Base-by-base conservation (phyloP, 352 stramenopile genomes). In the Globisporangium barbulae region DNA sequence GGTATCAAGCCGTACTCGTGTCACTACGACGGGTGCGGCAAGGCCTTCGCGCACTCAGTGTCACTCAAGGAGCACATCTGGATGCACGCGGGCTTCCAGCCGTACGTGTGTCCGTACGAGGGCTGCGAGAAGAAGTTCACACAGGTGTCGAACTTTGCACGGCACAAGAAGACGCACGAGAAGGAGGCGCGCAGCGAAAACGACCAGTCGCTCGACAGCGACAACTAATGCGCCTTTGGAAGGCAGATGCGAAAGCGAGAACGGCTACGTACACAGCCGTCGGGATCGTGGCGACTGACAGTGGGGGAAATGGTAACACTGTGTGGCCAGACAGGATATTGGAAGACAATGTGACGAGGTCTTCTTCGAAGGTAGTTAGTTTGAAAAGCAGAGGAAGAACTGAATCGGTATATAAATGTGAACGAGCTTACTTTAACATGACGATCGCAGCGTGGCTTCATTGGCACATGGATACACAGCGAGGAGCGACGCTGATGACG, bases 31-130 rank as follows among this genome's bases (percentile, higher is more conserved):
- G 89, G 84, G 25, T 97, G 91, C 45, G 86, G 85, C 61, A 97
- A 96, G 76, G 89, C 75, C 39, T 97, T 97, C 57, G 89, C 89
- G 15, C 89, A 96, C 71, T 96, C 84, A 25, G 90, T 94, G 45
- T 97, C 92, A 53, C 72, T 97, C 17, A 96, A 94, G 62, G 93
- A 96, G 64, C 91, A 97, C 73, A 96, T 97, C 44, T 94, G 90
- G 80, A 96, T 94, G 75, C 91, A 97, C 64, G 89, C 85, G 0
- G 88, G 87, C 31, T 90, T 96, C 67, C 88, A 97, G 70, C 91
- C 91, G 28, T 97, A 96, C 71, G 83, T 94, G 61, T 97, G 91
- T 86, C 90, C 85, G 31, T 96, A 91, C 48, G 80, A 91, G 58
- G 88, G 83, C 48, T 97, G 91, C 56, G 78, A 90, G 61, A 97